Conservation (phyloP, 176 grass and related monocot species). For the Typha latifolia region DNA sequence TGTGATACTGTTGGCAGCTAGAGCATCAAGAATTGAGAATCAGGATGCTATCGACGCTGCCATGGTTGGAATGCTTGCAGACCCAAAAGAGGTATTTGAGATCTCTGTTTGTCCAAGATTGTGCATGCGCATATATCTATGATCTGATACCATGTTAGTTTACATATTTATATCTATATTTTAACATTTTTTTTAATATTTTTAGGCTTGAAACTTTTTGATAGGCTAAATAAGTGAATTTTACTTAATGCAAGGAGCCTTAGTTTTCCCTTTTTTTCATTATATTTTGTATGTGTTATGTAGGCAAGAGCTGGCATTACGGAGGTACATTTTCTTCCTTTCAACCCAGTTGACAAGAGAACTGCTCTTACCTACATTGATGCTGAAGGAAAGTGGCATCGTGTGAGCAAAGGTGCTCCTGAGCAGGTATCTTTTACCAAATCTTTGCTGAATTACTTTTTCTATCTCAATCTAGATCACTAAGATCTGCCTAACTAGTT, state of each 20-base stretch:
- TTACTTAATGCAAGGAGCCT: no score
- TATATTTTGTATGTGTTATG: background rate
- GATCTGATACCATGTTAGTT: no score
- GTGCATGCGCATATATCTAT: background rate
- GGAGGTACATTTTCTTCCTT: conserved; percentile 84
- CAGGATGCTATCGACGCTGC: conserved; percentile 95
- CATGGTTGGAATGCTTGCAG: conserved; percentile 78
- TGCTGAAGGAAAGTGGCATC: conserved; percentile 47
- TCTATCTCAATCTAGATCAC: background rate
- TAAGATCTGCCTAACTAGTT: background rate
- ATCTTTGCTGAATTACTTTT: background rate
- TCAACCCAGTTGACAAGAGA: conserved; percentile 95
- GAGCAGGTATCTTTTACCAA: conserved; percentile 39
- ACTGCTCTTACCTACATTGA: conserved; percentile 78
- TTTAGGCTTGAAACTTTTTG: background rate
- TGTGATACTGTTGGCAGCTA: conserved; percentile 54
- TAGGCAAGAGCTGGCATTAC: conserved; percentile 65
- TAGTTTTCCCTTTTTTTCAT: background rate
- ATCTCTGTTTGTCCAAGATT: background rate
- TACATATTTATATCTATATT: no score
- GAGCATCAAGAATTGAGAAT: conserved; percentile 78
- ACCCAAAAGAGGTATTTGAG: conserved; percentile 52
- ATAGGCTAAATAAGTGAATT: no score
- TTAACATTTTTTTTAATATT: background rate
- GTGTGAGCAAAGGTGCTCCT: conserved; percentile 87